These are phyloP conservation scores for Eutypella sp. DNA, from an alignment of 2,329 filamentous ascomycete genomes.

Conservation along the genomic window DNA sequence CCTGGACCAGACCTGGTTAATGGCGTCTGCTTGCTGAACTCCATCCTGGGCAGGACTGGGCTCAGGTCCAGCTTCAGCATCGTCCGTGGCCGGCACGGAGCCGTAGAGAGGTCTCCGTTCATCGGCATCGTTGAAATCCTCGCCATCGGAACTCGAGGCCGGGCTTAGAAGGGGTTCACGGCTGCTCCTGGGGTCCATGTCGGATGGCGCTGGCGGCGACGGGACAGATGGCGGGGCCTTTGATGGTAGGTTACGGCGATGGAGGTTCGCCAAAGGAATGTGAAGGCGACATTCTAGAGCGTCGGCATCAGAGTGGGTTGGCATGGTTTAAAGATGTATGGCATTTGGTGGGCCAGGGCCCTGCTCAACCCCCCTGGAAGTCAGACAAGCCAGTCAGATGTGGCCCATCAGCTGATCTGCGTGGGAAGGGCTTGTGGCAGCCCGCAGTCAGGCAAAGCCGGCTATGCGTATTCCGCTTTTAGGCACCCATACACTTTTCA, in stretches of 20 bases:
- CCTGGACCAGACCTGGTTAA: constrained; percentile 35
- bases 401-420: constrained; percentile 1
- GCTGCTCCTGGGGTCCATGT: constrained; percentile 19
- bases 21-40: constrained; percentile 34
- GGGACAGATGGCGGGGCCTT: not conserved
- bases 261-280: constrained; percentile 17
- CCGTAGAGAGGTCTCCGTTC: constrained; percentile 18
- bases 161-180: constrained; percentile 20
- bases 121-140: constrained; percentile 8
- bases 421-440: too few species aligned
- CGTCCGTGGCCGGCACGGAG: constrained; percentile 14
- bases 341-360: too few species aligned
- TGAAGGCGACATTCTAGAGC: constrained; percentile 1
- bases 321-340: not conserved
- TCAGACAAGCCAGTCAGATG: not conserved
- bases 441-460: not conserved
- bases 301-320: not conserved
- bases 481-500: not conserved
- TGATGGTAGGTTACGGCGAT: constrained; percentile 18
- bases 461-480: not conserved
- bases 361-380: not conserved
- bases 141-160: constrained; percentile 11
- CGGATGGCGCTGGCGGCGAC: too few species aligned
- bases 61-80: constrained; percentile 12
- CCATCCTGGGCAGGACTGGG: constrained; percentile 21